Percentiles rank a stretch among this genome's conserved stretches.
Conservation (phyloP, 2,329 filamentous ascomycete species). For the Colletotrichum spaethianum region DNA sequence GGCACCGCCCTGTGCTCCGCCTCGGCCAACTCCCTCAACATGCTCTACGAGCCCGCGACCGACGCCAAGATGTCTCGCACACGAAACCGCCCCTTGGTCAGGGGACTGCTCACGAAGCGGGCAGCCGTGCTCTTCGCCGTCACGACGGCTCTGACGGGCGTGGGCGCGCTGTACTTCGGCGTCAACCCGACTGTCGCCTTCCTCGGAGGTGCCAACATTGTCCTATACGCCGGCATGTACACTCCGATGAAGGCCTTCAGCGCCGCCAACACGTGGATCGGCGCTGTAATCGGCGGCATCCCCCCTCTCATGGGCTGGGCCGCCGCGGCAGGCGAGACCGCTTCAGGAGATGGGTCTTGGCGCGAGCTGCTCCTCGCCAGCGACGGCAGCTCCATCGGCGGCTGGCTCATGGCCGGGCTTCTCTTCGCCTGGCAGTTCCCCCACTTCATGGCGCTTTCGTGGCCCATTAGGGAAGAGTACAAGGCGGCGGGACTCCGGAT, state of each 20-base stretch:
- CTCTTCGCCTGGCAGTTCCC: constrained; percentile 98
- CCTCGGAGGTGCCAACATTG: constrained; percentile 87
- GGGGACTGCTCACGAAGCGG: constrained; percentile 80
- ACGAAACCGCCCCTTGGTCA: constrained; percentile 88
- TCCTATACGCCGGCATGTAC: constrained; percentile 91
- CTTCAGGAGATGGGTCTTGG: constrained; percentile 82
- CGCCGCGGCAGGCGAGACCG: constrained; percentile 90
- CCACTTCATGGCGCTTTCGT: constrained; percentile 95
- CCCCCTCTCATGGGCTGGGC: constrained; percentile 99
- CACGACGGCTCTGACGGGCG: constrained; percentile 78
- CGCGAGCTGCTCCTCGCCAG: constrained; percentile 80
- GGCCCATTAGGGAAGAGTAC: constrained; percentile 92
- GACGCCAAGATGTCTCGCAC: constrained; percentile 97
- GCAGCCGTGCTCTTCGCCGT: constrained; percentile 85
- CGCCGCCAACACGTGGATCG: constrained; percentile 93
- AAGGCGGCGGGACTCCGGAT: constrained; percentile 76
- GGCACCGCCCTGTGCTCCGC: constrained; percentile 92
- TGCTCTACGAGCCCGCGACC: constrained; percentile 93
- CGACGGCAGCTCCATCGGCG: constrained; percentile 77
- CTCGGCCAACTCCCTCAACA: constrained; percentile 94
- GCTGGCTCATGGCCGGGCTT: constrained; percentile 88
- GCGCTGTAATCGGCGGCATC: constrained; percentile 92
- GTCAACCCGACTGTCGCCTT: constrained; percentile 95
- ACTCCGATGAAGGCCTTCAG: constrained; percentile 92
- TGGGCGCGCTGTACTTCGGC: constrained; percentile 84